Evolutionary conservation across 805 yeast genomes (phyloP), one percentile per base, ranked within the genome.

Genomic region (Kodamaea lidongshanica): DNA sequence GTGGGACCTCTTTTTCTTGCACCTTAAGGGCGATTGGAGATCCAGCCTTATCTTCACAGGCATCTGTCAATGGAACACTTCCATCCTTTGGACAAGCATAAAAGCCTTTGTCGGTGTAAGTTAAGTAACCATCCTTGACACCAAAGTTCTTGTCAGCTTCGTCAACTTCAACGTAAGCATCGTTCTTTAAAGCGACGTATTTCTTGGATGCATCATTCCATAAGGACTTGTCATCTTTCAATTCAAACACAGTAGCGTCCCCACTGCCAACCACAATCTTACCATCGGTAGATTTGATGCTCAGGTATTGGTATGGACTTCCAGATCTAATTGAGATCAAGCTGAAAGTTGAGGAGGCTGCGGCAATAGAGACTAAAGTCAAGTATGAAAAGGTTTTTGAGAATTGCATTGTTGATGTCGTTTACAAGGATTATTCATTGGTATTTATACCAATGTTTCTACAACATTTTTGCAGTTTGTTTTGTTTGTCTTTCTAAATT

Each of bases 261-360:
- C 41, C 37, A n/a, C 34, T 12, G 9, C 36, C 41, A n/a, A 41
- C 44, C 31, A 32, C 28, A 7, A 38, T 19, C 16, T 24, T 27
- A 9, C 32, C 32, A 18, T 37, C 37, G 12, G 28, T 28, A 6
- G 36, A 12, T 16, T 26, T 22, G 18, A 35, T 25, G 16, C 34
- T 21, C 30, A 28, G 18, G 39, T 46, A 51, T 22, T 54, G 59
- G 44, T 41, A 48, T 6, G 24, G 31, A 6, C 55, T 41, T 7
- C 55, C 59, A 7, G 58, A 52, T 24, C 46, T 44, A 19, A 52
- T 48, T 19, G 46, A 34, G 18, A 49, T 30, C 11, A 47, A 38
- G 15, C 36, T 27, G 32, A 53, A 41, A 12, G 42, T 30, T 29
- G 35, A 39, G 8, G 47, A 52, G 11, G 58, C 52, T 15, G 45